Percentiles rank a stretch among this genome's conserved stretches.
Evolutionary conservation across 1,139 yeast genomes (phyloP).

Genomic region (Candida pseudoviswanathii): DNA sequence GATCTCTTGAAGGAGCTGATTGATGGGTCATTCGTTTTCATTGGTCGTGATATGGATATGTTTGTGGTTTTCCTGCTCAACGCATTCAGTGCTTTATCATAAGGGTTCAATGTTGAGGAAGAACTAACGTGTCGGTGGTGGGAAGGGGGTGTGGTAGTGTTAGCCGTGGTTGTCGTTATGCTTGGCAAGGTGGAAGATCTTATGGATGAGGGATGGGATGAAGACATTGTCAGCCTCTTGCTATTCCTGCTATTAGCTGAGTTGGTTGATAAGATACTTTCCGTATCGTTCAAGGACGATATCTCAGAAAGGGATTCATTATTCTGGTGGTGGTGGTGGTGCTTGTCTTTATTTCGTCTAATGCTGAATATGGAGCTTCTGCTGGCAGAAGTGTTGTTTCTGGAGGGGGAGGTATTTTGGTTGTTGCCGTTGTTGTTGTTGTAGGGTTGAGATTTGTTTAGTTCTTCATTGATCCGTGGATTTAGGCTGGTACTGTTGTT

Average conservation of each 20-base stretch:
- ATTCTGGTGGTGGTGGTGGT: constrained; percentile 6
- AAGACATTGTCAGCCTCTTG: constrained; percentile 17
- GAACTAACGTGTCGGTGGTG: constrained; percentile 36
- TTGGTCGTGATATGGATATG: constrained; percentile 36
- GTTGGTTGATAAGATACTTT: constrained; percentile 31
- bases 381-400: constrained; percentile 25
- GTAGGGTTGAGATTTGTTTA: constrained; percentile 38
- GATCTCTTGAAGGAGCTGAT: not conserved
- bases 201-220: constrained; percentile 2
- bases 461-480: constrained; percentile 33
- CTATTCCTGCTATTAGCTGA: constrained; percentile 33
- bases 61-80: constrained; percentile 20
- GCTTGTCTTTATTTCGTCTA: constrained; percentile 28
- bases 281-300: constrained; percentile 35
- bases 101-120: constrained; percentile 37
- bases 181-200: constrained; percentile 1
- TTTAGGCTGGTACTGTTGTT: constrained; percentile 15
- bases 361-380: constrained; percentile 45
- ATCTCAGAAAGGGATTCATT: constrained; percentile 35
- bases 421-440: constrained; percentile 14
- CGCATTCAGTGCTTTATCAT: constrained; percentile 26
- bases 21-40: constrained; percentile 24
- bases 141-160: constrained; percentile 23
- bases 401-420: constrained; percentile 6
- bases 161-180: not conserved